Evolutionary conservation across 768 basidiomycete genomes (phyloP).

Genomic region (Kwoniella dendrophila): DNA sequence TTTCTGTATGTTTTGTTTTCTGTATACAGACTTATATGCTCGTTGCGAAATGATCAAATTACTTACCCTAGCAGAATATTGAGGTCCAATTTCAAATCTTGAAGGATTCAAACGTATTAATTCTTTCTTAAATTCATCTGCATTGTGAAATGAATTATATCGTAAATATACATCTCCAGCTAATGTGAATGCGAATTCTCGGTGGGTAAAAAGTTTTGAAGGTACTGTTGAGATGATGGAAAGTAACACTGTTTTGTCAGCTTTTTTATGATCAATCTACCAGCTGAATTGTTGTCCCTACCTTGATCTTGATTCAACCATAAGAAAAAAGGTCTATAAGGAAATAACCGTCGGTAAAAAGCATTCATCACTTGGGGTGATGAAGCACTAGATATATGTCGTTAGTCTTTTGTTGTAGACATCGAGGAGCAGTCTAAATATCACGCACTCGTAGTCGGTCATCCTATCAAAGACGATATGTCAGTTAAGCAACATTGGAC

Average conservation of each 20-base stretch:
- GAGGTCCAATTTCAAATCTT: slow-evolving; percentile 95
- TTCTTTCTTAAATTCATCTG: slow-evolving; percentile 89
- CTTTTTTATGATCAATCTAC: background rate
- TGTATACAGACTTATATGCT: too few species aligned
- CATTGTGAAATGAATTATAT: slow-evolving; percentile 83
- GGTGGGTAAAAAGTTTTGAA: slow-evolving; percentile 79
- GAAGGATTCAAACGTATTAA: slow-evolving; percentile 80
- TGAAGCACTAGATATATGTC: slow-evolving; percentile 38
- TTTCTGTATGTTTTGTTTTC: too few species aligned
- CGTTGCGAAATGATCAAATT: background rate
- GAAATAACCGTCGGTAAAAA: slow-evolving; percentile 89
- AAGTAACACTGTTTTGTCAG: background rate
- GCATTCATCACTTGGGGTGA: slow-evolving; percentile 70
- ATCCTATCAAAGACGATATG: slow-evolving; percentile 18
- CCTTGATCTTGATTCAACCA: slow-evolving; percentile 93
- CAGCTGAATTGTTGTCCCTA: slow-evolving; percentile 35
- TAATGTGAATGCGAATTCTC: slow-evolving; percentile 95
- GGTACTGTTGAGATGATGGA: slow-evolving; percentile 55
- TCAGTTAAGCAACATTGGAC: slow-evolving; percentile 3
- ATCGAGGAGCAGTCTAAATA: background rate
- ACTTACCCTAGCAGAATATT: slow-evolving; percentile 82
- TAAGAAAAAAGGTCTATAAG: slow-evolving; percentile 86
- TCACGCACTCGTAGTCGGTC: slow-evolving; percentile 37
- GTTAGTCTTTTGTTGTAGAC: background rate
- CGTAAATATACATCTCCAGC: slow-evolving; percentile 88